Evolutionary conservation across 192 early-diverging fungal species (phyloP).

Genomic region (Entrophospora sp.): DNA sequence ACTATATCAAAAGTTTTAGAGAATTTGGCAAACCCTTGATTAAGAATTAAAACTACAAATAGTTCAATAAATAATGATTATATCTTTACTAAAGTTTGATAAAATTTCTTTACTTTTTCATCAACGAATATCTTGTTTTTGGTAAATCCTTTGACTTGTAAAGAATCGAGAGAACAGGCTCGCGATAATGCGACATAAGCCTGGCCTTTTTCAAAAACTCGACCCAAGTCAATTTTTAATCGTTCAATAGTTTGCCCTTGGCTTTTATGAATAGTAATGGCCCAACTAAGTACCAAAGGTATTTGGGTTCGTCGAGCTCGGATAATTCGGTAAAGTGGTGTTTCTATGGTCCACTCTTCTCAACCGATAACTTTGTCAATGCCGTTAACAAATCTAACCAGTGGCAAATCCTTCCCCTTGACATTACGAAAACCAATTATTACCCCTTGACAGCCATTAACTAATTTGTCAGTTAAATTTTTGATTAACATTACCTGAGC

Average conservation of each 20-base stretch:
- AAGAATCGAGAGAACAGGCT: not conserved
- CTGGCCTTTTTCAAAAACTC: not conserved
- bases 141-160: not conserved
- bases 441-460: conserved; percentile 72
- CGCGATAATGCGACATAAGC: conserved; percentile 13
- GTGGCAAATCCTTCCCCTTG: not conserved
- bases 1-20: too few species aligned
- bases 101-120: not conserved
- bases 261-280: conserved; percentile 14
- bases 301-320: not conserved
- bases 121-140: not conserved
- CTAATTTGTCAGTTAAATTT: conserved; percentile 53
- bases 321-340: not conserved
- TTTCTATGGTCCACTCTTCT: not conserved
- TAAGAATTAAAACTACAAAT: too few species aligned
- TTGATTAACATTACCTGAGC: conserved; percentile 84
- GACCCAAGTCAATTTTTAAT: not conserved
- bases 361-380: not conserved
- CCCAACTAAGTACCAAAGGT: conserved; percentile 7
- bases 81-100: not conserved
- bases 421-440: conserved; percentile 40
- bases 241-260: conserved; percentile 12
- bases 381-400: not conserved
- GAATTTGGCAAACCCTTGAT: too few species aligned
- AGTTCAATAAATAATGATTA: too few species aligned